Evolutionary conservation across 257 asterid species (phyloP).

Genomic region (Solanum medicagineum): DNA sequence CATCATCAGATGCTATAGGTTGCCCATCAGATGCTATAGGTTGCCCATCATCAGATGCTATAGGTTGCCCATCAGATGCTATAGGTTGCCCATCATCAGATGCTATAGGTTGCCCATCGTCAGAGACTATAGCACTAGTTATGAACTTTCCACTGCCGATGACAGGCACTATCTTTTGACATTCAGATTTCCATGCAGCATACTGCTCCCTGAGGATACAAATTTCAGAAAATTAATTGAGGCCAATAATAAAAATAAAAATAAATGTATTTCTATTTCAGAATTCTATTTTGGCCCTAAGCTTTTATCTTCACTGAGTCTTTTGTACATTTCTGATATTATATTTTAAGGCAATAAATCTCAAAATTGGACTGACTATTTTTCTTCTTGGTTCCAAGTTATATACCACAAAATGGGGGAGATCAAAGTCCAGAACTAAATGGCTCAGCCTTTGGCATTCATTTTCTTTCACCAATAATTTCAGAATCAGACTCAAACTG

Average conservation of each 20-base stretch:
- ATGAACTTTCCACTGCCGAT: constrained; percentile 78
- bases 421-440: not conserved
- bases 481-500: not conserved
- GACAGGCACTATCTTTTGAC: constrained; percentile 57
- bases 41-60: constrained; percentile 19
- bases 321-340: not conserved
- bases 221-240: not conserved
- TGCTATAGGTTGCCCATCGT: constrained; percentile 22
- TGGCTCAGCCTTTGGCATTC: not conserved
- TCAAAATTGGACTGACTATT: not conserved
- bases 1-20: too few relatives aligned
- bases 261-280: not conserved
- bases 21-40: too few relatives aligned
- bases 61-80: constrained; percentile 29
- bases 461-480: not conserved
- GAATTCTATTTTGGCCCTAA: not conserved
- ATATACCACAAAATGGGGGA: not conserved
- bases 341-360: not conserved
- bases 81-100: constrained; percentile 34
- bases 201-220: constrained; percentile 56
- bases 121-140: constrained; percentile 49
- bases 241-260: not conserved
- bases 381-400: not conserved
- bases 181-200: constrained; percentile 64
- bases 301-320: not conserved